Base-by-base conservation (phyloP, 2,329 filamentous ascomycete species). In the Hortaea werneckii region DNA sequence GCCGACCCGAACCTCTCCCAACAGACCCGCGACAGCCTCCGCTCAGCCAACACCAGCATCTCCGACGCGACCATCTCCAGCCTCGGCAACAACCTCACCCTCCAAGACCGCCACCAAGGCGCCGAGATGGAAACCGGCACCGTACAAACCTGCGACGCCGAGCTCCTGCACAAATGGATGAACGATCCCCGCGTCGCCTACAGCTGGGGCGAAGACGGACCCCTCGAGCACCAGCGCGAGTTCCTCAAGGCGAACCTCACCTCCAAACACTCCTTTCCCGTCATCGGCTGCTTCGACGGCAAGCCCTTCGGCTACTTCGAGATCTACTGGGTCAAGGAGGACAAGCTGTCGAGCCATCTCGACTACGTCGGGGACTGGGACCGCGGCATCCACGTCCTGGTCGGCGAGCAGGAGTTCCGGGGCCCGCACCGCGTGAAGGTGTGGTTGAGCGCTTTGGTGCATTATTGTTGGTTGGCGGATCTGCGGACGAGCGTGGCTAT, bases 241-340 rank as follows among this genome's bases (percentile, higher is more conserved):
- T 94, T 95, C 50, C 71, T 98, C 3, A 69, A 75, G 13, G 71
- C 69, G 2, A 80, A 76, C 0, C 68, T 96, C 8, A 73, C 73
- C 9, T 80, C 75, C 13, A 73, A 75, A 12, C 84, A 95, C 65
- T 87, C 82, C 6, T 95, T 96, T 65, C 92, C 92, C 0, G 87
- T 83, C 0, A 90, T 96, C 50, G 92, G 86, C 1, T 82, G 88
- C 62, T 98, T 90, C 86, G 87, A 96, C 56, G 89, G 87, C 8
- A 83, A 90, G 49, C 90, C 90, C 0, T 98, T 96, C 67, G 92
- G 88, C 0, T 98, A 94, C 63, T 95, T 98, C 62, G 92, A 98
- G 69, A 77, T 98, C 30, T 98, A 98, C 68, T 98, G 92, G 90
- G 87, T 92, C 3, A 95, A 94, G 59, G 92, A 98, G 62, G 92